These are phyloP conservation scores for Saururus chinensis DNA, from an alignment of 164 flowering plant species.

Conservation along the genomic window DNA sequence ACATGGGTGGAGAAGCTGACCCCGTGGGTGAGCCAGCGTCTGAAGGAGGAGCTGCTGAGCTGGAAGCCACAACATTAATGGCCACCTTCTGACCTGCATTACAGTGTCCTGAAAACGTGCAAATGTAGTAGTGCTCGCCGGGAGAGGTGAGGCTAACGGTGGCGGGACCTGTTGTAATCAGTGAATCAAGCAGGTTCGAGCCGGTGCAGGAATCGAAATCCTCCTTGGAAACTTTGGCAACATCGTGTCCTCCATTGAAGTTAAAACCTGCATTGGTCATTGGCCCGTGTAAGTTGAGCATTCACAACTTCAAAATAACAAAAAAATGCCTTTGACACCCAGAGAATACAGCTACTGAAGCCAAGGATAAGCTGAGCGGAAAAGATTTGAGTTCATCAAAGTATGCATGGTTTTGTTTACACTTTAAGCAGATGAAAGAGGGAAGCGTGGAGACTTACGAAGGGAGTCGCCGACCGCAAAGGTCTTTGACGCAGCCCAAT, in stretches of 20 bases:
- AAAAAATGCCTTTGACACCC: no score
- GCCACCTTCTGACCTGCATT: conserved; percentile 12
- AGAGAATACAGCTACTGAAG: no score
- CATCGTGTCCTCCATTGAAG: conserved; percentile 20
- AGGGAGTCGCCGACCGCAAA: conserved; percentile 16
- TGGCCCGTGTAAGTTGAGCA: no score
- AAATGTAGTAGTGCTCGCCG: conserved; percentile 23
- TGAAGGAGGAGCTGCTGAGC: neutral
- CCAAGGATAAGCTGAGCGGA: no score
- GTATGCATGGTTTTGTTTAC: no score
- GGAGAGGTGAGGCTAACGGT: conserved; percentile 9
- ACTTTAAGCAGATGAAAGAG: neutral
- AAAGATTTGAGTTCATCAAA: no score
- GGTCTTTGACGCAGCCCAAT: conserved; percentile 11
- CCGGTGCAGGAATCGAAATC: conserved; percentile 17
- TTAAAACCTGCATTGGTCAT: conserved; percentile 19
- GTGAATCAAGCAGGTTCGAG: conserved; percentile 4
- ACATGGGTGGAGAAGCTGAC: conserved; percentile 3
- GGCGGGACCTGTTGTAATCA: conserved; percentile 8
- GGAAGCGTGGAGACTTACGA: conserved; percentile 8
- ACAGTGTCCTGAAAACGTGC: conserved; percentile 20
- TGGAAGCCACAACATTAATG: conserved; percentile 5
- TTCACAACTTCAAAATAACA: no score
- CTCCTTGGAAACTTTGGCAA: conserved; percentile 18
- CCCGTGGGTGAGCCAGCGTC: neutral